Conservation (phyloP, 768 basidiomycete genomes). For the Macrolepiota albuminosa region DNA sequence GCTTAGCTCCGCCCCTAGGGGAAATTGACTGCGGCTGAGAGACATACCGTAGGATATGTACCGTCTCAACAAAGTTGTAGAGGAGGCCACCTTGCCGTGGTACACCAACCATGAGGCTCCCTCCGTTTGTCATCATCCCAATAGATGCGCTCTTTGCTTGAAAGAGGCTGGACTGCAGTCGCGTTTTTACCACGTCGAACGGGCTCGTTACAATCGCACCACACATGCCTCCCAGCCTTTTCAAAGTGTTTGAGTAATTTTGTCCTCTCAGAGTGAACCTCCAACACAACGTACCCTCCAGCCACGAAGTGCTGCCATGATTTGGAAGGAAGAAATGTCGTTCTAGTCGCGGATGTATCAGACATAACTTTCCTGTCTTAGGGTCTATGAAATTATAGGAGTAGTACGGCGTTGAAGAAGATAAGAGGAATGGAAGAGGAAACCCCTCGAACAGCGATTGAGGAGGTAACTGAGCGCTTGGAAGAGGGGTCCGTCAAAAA, state of each 20-base stretch:
- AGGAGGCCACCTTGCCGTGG: constrained; percentile 54
- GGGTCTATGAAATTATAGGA: background rate
- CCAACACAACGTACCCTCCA: constrained; percentile 62
- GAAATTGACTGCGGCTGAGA: background rate
- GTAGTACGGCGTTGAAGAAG: background rate
- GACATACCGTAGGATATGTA: constrained; percentile 74
- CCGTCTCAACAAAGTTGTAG: constrained; percentile 94
- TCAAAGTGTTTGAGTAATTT: background rate
- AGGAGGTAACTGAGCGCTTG: background rate
- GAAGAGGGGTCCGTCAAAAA: background rate
- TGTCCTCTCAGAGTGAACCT: background rate
- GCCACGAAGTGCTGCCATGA: constrained; percentile 84
- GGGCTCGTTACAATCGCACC: constrained; percentile 96
- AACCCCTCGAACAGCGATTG: background rate
- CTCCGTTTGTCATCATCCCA: constrained; percentile 33
- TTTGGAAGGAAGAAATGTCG: constrained; percentile 54
- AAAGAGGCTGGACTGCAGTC: constrained; percentile 89
- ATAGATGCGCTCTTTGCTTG: constrained; percentile 34
- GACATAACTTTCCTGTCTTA: constrained; percentile 14
- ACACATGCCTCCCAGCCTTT: constrained; percentile 93
- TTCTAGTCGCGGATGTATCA: constrained; percentile 26
- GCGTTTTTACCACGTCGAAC: constrained; percentile 97
- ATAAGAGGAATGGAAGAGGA: background rate
- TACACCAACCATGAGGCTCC: constrained; percentile 31
- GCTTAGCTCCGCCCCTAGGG: background rate